Conservation (phyloP, 2,329 filamentous ascomycete genomes). For the Cytospora leucostoma region DNA sequence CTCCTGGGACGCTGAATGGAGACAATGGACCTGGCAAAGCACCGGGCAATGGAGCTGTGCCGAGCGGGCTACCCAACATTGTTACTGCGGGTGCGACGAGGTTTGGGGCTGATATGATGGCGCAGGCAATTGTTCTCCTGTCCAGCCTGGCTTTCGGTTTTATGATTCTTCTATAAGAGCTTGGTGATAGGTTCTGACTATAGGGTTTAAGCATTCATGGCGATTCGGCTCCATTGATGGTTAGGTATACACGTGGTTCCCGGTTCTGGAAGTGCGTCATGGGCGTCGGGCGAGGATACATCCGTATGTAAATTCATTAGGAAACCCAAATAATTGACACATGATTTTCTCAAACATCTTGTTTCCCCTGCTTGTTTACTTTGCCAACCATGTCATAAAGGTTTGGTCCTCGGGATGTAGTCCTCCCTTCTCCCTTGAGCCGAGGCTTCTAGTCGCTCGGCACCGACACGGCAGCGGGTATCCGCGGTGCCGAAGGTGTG, state of each 20-base stretch:
- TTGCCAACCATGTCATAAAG: too few relatives aligned
- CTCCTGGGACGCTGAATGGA: not conserved
- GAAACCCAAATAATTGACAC: not conserved
- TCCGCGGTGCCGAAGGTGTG: conserved; percentile 1
- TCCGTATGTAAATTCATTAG: not conserved
- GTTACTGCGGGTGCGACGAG: conserved; percentile 19
- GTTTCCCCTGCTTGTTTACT: too few relatives aligned
- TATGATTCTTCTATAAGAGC: conserved; percentile 11
- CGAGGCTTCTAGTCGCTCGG: conserved; percentile 12
- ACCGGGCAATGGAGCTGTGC: not conserved
- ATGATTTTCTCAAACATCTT: not conserved
- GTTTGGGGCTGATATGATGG: conserved; percentile 4
- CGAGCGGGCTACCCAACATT: not conserved
- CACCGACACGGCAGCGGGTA: conserved; percentile 17
- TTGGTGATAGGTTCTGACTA: not conserved
- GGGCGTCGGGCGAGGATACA: not conserved
- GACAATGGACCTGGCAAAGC: not conserved
- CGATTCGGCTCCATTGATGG: not conserved
- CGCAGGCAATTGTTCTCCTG: conserved; percentile 13
- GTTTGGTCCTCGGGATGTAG: not conserved
- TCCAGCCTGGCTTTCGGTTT: conserved; percentile 9
- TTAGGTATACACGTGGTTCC: not conserved
- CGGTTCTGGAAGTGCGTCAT: not conserved
- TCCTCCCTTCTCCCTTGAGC: not conserved
- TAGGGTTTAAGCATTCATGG: not conserved